Conservation (phyloP, 2,329 filamentous ascomycete species). For the Penicillium hordei region DNA sequence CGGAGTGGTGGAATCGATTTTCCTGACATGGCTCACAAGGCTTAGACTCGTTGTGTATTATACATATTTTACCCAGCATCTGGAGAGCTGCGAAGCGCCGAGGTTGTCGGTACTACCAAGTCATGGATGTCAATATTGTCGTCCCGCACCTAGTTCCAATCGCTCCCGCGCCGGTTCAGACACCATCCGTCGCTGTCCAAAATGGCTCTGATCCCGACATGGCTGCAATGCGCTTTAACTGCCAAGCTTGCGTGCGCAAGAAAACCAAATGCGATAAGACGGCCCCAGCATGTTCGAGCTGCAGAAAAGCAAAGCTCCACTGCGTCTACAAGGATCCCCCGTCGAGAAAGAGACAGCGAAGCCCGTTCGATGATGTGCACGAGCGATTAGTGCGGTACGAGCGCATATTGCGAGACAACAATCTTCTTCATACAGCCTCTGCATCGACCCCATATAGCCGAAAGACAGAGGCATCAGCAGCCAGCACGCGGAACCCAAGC, state of each 20-base stretch:
- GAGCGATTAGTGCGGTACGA: slow-evolving; percentile 45
- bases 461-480: background rate
- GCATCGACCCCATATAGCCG: background rate
- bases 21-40: no score
- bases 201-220: no score
- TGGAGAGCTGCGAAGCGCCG: no score
- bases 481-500: background rate
- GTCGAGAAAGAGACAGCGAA: slow-evolving; percentile 43
- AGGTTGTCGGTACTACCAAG: no score
- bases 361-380: slow-evolving; percentile 31
- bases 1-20: no score
- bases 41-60: no score
- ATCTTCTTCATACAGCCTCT: slow-evolving; percentile 11
- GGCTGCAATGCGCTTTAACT: slow-evolving; percentile 14
- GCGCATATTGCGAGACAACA: slow-evolving; percentile 37
- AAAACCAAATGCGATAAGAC: slow-evolving; percentile 46
- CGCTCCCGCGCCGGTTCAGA: no score
- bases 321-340: slow-evolving; percentile 45
- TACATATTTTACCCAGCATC: no score
- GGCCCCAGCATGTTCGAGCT: slow-evolving; percentile 36
- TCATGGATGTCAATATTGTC: no score
- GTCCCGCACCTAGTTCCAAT: no score
- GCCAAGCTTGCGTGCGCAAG: slow-evolving; percentile 31
- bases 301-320: slow-evolving; percentile 34
- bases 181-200: no score